Conservation (phyloP, 495 filamentous ascomycete species). For the Xylaria longipes region DNA sequence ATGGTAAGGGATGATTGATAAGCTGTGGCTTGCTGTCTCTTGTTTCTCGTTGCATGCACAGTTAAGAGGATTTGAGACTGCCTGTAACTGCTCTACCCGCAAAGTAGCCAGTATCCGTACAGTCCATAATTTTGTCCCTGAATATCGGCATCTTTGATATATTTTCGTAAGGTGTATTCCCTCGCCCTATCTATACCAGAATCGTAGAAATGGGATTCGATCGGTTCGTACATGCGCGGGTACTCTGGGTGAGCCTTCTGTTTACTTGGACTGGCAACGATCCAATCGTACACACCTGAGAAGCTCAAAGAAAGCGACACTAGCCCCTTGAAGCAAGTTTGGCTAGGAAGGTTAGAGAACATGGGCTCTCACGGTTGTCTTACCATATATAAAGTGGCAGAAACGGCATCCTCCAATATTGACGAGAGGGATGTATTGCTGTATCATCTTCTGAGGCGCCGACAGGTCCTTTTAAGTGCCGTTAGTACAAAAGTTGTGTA, state of each 20-base stretch:
- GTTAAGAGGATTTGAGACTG: neutral
- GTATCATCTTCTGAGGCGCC: neutral
- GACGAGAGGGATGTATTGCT: neutral
- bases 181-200: neutral
- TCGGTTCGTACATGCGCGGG: neutral
- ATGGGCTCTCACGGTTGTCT: neutral
- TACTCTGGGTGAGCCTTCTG: neutral
- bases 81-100: neutral
- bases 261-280: neutral
- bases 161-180: neutral
- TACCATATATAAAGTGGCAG: neutral
- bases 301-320: neutral
- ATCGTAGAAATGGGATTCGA: neutral
- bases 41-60: neutral
- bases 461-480: neutral
- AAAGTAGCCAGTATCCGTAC: neutral
- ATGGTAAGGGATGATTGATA: neutral
- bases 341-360: neutral
- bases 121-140: neutral
- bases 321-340: neutral
- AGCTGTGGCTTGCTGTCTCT: neutral
- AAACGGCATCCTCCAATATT: neutral
- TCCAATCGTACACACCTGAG: neutral
- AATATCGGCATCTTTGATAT: neutral
- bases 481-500: neutral